Evolutionary conservation across 164 flowering plant genomes (phyloP).

Genomic region (Warburgia ugandensis): DNA sequence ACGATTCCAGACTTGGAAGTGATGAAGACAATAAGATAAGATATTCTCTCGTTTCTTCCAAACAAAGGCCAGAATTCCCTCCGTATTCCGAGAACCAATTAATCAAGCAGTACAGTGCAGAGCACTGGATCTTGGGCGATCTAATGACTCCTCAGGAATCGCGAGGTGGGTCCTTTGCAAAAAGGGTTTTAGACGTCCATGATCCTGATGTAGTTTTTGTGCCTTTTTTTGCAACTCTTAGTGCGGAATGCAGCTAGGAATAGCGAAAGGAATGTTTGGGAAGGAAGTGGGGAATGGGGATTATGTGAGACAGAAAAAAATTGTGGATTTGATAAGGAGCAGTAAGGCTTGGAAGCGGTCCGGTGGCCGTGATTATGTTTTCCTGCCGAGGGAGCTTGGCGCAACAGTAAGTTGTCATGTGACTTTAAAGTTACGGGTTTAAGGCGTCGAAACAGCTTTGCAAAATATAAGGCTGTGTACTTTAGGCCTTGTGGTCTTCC

Average conservation of each 20-base stretch:
- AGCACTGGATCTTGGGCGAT: constrained; percentile 92
- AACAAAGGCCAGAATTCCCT: constrained; percentile 27
- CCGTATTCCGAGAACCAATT: constrained; percentile 81
- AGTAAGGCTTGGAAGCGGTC: constrained; percentile 74
- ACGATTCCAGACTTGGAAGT: constrained; percentile 52
- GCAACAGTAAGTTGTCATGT: constrained; percentile 46
- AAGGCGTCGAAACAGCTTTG: not conserved
- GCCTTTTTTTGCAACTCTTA: constrained; percentile 87
- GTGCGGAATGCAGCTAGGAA: constrained; percentile 83
- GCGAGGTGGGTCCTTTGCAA: constrained; percentile 53
- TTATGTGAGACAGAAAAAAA: constrained; percentile 71
- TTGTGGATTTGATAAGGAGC: constrained; percentile 50
- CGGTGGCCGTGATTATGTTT: constrained; percentile 89
- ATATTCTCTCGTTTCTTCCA: constrained; percentile 9
- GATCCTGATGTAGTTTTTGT: constrained; percentile 91
- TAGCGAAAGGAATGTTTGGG: constrained; percentile 56
- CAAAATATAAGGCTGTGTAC: not conserved
- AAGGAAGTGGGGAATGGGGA: constrained; percentile 74
- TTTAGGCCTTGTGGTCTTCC: no score
- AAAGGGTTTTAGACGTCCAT: constrained; percentile 34
- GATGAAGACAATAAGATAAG: constrained; percentile 46
- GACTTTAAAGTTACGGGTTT: no score
- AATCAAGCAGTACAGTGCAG: constrained; percentile 95
- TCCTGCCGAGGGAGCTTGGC: no score
- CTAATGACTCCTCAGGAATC: constrained; percentile 49